Evolutionary conservation across 305 asterid genomes (phyloP), one percentile per base, ranked within the genome.

Genomic region (Fraxinus greggii): DNA sequence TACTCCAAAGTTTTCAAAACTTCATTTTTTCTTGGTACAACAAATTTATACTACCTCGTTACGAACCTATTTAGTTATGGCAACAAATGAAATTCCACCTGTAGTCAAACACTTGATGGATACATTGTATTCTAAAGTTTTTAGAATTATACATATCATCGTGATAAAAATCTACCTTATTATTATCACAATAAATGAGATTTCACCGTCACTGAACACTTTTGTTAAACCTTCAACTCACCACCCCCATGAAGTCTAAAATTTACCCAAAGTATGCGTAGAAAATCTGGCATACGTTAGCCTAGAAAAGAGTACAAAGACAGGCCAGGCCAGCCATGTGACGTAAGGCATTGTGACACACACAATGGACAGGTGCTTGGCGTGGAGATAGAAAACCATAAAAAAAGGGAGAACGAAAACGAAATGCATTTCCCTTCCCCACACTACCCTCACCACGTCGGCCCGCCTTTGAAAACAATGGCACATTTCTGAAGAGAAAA

Each of bases 391-490:
- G 63, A n/a, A 54, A n/a, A 54, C 35, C 35, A 0, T 77, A 81
- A 74, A 51, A 36, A 32, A 24, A n/a, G 6, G 63, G 28, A 4
- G 2, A 9, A 26, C 19, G 75, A n/a, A 21, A 54, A 31, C 5
- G 48, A 77, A 77, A 38, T 51, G 8, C 42, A 36, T 51, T 51
- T 17, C 33, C 51, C 23, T 61, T 79, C 73, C 19, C 17, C 51
- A 40, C 51, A 2, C 51, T 12, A 10, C 42, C 83, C 72, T n/a
- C 51, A 40, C 51, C 4, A 10, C 40, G 77, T 86, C 86, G 81
- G 84, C 77, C 81, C 84, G 82, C 78, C 83, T 51, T 17, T 51
- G 61, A 51, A 51, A 51, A 51, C 21, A 51, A 17, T 51, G 23
- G 17, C 59, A 48, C 59, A 17, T 51, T 51, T 51, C 61, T 15